These are phyloP conservation scores for Dictyostelium intermedium DNA, from an alignment of 78 protist species.

Conservation along the genomic window DNA sequence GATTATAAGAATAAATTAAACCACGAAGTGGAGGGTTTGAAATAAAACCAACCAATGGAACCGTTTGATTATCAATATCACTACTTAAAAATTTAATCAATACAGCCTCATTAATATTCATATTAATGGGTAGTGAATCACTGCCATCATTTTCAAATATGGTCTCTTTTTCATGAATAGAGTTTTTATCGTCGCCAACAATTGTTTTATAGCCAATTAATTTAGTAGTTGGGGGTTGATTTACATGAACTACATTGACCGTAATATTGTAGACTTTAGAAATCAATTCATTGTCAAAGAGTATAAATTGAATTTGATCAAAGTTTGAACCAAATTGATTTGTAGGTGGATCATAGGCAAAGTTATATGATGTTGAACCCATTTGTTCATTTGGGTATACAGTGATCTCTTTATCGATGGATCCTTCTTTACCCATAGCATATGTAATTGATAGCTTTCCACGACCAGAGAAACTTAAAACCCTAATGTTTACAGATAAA, in stretches of 20 bases:
- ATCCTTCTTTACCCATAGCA: background rate
- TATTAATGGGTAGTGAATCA: background rate
- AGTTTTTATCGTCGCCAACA: too few species aligned
- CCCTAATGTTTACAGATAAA: background rate
- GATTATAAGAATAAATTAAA: background rate
- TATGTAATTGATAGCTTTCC: background rate
- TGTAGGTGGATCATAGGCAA: slow-evolving; percentile 31
- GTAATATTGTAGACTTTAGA: background rate
- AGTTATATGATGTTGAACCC: background rate
- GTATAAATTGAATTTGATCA: background rate
- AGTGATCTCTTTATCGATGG: background rate
- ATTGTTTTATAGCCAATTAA: background rate
- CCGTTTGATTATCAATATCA: background rate
- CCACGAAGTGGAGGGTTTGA: background rate
- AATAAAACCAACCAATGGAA: background rate
- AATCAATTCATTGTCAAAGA: background rate
- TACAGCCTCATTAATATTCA: background rate
- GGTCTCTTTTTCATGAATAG: background rate
- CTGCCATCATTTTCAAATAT: background rate
- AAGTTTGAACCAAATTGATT: slow-evolving; percentile 3
- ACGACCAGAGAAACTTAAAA: background rate
- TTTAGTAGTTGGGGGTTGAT: background rate
- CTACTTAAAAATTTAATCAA: background rate
- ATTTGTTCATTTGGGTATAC: background rate
- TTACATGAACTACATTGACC: background rate